Conservation (phyloP, 2,329 filamentous ascomycete genomes). For the Aspergillus uvarum region DNA sequence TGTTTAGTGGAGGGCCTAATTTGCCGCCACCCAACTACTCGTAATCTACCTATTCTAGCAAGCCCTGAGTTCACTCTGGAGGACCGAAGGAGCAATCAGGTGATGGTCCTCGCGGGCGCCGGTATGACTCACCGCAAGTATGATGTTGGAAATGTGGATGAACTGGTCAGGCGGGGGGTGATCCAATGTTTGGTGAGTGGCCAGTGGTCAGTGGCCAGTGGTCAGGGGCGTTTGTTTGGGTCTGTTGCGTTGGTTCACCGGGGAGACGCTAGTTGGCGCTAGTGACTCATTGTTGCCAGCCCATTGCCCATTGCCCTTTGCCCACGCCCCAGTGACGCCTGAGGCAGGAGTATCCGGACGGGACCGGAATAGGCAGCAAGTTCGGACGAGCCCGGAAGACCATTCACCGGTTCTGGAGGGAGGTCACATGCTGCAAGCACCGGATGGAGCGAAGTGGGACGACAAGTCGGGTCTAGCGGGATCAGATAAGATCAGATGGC, state of each 20-base stretch:
- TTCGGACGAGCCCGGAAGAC: background rate
- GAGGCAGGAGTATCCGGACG: background rate
- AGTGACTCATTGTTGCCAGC: background rate
- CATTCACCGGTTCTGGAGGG: background rate
- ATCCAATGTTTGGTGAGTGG: too few relatives aligned
- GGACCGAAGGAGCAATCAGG: background rate
- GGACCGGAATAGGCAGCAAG: background rate
- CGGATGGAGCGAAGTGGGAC: background rate
- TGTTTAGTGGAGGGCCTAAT: too few relatives aligned
- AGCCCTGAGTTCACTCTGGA: background rate
- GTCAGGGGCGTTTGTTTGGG: background rate
- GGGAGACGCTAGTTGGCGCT: background rate
- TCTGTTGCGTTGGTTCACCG: background rate
- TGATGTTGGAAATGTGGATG: background rate
- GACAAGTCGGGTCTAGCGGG: slow-evolving; percentile 9
- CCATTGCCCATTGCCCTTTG: background rate
- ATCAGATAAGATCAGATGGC: slow-evolving; percentile 40
- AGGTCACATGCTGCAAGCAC: background rate
- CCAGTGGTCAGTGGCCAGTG: too few relatives aligned
- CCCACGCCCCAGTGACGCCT: background rate
- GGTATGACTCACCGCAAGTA: slow-evolving; percentile 11
- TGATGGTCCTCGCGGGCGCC: background rate
- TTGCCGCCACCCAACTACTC: too few relatives aligned
- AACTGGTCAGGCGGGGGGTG: background rate
- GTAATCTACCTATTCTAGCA: too few relatives aligned